These are phyloP conservation scores for Pyricularia pennisetigena DNA, from an alignment of 2,329 filamentous ascomycete species.

Conservation along the genomic window DNA sequence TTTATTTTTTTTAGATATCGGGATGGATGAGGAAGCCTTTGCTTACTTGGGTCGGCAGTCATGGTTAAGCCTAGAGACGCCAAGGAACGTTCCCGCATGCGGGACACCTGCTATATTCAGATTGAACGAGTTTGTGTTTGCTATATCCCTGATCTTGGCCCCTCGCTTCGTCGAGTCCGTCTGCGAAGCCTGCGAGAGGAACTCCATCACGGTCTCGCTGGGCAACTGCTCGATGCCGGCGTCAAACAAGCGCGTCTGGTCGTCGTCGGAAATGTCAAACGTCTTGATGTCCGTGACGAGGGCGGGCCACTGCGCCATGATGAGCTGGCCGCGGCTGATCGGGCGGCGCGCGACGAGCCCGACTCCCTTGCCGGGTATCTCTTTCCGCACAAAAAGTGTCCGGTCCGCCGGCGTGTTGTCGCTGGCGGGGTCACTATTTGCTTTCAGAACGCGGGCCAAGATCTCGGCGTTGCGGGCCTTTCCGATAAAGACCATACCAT, in stretches of 20 bases:
- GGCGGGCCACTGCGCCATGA: constrained; percentile 15
- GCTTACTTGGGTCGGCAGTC: constrained; percentile 30
- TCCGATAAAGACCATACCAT: constrained; percentile 10
- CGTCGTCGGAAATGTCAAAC: not conserved
- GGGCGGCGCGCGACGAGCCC: constrained; percentile 13
- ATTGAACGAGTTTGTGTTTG: constrained; percentile 26
- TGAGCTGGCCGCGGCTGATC: constrained; percentile 10
- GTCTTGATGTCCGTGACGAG: constrained; percentile 8
- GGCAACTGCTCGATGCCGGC: constrained; percentile 19
- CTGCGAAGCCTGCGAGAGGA: constrained; percentile 16
- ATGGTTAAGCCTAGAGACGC: constrained; percentile 25
- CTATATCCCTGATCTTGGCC: constrained; percentile 16
- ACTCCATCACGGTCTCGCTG: constrained; percentile 11
- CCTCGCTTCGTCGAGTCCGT: constrained; percentile 9
- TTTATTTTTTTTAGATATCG: not conserved
- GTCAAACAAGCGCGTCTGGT: constrained; percentile 15
- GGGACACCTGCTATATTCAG: constrained; percentile 17
- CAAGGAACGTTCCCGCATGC: constrained; percentile 24
- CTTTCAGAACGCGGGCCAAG: constrained; percentile 6
- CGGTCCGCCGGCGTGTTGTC: not conserved
- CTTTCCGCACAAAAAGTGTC: not conserved
- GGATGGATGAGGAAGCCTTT: not conserved
- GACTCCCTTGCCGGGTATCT: constrained; percentile 14
- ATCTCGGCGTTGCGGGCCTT: constrained; percentile 8
- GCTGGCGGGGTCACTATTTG: not conserved